Percentiles rank a stretch among this genome's conserved stretches.
phyloP scores from a whole-genome alignment of 2,329 filamentous ascomycete species.

The Fusarium avenaceum region DNA sequence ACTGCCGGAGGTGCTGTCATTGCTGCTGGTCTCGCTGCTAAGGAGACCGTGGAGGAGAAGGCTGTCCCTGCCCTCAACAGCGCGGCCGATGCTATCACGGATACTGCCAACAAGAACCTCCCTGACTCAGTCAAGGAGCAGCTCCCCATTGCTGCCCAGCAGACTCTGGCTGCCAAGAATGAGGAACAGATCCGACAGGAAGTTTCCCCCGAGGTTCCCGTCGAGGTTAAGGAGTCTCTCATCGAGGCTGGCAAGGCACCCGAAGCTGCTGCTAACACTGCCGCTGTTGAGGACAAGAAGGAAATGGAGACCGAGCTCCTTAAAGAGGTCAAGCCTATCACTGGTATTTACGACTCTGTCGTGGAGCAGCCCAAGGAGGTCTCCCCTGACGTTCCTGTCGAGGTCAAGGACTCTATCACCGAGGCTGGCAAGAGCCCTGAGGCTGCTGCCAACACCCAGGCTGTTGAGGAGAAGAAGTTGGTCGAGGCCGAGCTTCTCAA shows the following conservation, averaged over 20 bases:
- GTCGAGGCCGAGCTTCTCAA: conserved; percentile 78
- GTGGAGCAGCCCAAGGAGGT: conserved; percentile 51
- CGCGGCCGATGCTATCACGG: conserved; percentile 55
- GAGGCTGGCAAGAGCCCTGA: conserved; percentile 74
- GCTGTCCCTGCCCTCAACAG: conserved; percentile 55
- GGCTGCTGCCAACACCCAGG: conserved; percentile 73
- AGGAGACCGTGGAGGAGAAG: conserved; percentile 55
- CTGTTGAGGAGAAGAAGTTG: conserved; percentile 78
- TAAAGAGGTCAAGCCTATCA: conserved; percentile 66
- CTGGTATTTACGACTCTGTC: conserved; percentile 41
- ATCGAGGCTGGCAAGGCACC: conserved; percentile 70
- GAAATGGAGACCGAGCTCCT: conserved; percentile 80
- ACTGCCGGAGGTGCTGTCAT: conserved; percentile 52
- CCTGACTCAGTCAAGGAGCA: conserved; percentile 67
- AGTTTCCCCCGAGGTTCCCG: conserved; percentile 65
- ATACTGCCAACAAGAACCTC: conserved; percentile 62
- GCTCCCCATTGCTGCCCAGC: conserved; percentile 65
- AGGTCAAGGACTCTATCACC: conserved; percentile 79
- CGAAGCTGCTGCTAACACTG: conserved; percentile 77
- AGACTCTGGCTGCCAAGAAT: conserved; percentile 59
- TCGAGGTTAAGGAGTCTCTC: conserved; percentile 70
- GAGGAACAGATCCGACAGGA: conserved; percentile 60
- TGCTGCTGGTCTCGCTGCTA: conserved; percentile 51
- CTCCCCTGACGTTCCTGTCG: conserved; percentile 55
- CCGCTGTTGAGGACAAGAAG: conserved; percentile 81